Base-by-base conservation (phyloP, 257 asterid species). In the Nicotiana paniculata region DNA sequence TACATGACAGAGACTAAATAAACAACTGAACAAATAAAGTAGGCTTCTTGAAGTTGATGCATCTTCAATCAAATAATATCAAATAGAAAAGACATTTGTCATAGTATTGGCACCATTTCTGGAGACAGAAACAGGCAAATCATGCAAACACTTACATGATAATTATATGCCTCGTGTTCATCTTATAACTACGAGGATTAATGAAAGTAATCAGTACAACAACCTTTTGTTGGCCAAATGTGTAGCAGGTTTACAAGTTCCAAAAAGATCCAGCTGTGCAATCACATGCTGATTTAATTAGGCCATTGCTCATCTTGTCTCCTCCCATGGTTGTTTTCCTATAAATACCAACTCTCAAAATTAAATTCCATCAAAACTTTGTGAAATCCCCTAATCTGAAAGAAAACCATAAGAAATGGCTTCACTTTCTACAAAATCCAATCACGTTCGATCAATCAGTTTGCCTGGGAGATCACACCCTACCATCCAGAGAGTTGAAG, bases 391-490 rank as follows among this genome's bases (percentile, higher is more conserved):
- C 16, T 18, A 4, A 35, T 26, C 59, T 37, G 39, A 79, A 30
- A 79, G 74, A 79, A 21, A 79, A 13, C 2, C 35, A 35, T 35
- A 24, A 39, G 58, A 62, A 61, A 79, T 79, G 82, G 74, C 74
- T 33, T 33, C 81, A 21, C 32, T 33, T 58, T 18, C 57, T 58
- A 33, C 69, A 39, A 79, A 79, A 37, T 1, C 82, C 51, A 79
- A 79, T 48, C 82, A 79, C 46, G 0, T 61, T 17, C 82, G 74
- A 39, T 79, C 82, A 21, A 32, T 79, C 70, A 79, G 82, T 48
- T 37, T 79, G 51, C 82, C 74, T 17, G 70, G 79, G 57, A 81
- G 69, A 81, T 81, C 58, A 68, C 83, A 81, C 37, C 69, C 83
- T 10, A 67, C 66, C 66, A 67, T 64, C 53, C 78, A 26, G 26